These are phyloP conservation scores for Phytophthora vignae DNA, from an alignment of 352 stramenopile species.

Conservation along the genomic window DNA sequence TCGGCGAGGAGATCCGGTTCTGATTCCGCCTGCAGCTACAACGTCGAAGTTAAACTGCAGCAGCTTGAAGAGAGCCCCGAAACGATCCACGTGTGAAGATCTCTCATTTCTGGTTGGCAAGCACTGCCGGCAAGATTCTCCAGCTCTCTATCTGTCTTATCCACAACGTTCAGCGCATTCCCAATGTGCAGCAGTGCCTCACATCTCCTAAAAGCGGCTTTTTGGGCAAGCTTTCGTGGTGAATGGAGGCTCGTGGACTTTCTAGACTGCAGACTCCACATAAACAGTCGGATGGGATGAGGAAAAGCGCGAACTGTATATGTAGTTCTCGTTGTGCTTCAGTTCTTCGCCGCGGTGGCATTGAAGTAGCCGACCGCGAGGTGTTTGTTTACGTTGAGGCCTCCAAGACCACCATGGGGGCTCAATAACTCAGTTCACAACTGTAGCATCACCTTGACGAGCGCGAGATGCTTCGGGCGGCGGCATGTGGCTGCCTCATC, in stretches of 20 bases:
- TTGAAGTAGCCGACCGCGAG: not conserved
- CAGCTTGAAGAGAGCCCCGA: slow-evolving; percentile 8
- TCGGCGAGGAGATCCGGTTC: slow-evolving; percentile 23
- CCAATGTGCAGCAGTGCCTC: not conserved
- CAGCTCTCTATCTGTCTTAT: not conserved
- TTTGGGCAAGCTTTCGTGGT: not conserved
- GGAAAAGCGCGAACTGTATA: slow-evolving; percentile 28
- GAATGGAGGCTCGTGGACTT: slow-evolving; percentile 19
- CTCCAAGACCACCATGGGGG: too few relatives aligned
- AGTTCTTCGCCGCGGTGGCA: not conserved
- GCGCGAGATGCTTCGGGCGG: slow-evolving; percentile 6
- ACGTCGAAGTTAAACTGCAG: slow-evolving; percentile 27
- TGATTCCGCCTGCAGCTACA: slow-evolving; percentile 20
- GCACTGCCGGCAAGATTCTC: not conserved
- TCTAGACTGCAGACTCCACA: slow-evolving; percentile 7
- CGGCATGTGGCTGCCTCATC: not conserved
- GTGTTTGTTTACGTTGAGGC: not conserved
- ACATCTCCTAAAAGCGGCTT: not conserved
- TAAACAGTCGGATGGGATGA: slow-evolving; percentile 30
- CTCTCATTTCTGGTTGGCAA: not conserved
- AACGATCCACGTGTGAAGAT: not conserved
- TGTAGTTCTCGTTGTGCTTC: slow-evolving; percentile 4
- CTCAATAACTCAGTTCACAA: not conserved
- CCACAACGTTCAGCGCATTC: not conserved
- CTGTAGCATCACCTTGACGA: not conserved